Evolutionary conservation across 2,329 filamentous ascomycete species (phyloP).

Genomic region (Fusarium armeniacum): DNA sequence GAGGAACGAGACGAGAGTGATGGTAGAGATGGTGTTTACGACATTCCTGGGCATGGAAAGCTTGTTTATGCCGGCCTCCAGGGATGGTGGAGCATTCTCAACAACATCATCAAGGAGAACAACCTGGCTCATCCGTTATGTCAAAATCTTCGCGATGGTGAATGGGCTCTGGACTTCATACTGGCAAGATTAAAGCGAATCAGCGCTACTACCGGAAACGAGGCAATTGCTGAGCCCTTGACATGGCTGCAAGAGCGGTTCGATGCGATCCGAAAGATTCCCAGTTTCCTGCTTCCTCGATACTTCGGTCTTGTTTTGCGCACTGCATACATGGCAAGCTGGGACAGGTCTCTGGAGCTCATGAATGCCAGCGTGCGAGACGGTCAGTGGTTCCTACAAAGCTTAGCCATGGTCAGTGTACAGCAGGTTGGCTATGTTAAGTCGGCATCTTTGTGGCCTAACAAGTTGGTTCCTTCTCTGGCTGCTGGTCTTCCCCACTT

Average conservation of each 20-base stretch:
- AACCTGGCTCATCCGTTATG: slow-evolving; percentile 94
- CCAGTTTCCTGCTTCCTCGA: slow-evolving; percentile 89
- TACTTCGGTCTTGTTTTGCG: slow-evolving; percentile 93
- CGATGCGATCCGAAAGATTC: slow-evolving; percentile 85
- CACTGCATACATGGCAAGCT: slow-evolving; percentile 87
- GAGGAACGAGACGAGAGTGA: slow-evolving; percentile 85
- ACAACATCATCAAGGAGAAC: slow-evolving; percentile 87
- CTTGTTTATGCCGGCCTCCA: slow-evolving; percentile 97
- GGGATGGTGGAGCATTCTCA: slow-evolving; percentile 96
- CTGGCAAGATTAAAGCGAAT: slow-evolving; percentile 81
- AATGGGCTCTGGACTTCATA: slow-evolving; percentile 94
- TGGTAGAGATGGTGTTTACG: slow-evolving; percentile 88
- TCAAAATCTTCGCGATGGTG: slow-evolving; percentile 89
- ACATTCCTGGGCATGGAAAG: slow-evolving; percentile 84
- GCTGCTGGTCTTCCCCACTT: slow-evolving; percentile 96
- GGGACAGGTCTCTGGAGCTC: slow-evolving; percentile 81
- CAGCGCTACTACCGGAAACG: slow-evolving; percentile 72
- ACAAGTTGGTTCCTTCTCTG: slow-evolving; percentile 85
- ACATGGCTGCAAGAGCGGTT: slow-evolving; percentile 88
- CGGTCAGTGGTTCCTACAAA: slow-evolving; percentile 91
- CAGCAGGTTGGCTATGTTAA: slow-evolving; percentile 92
- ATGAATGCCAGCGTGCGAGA: slow-evolving; percentile 83
- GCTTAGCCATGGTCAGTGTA: slow-evolving; percentile 89
- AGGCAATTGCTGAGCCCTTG: slow-evolving; percentile 74
- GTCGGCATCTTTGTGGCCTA: slow-evolving; percentile 90